Evolutionary conservation across 2,329 filamentous ascomycete species (phyloP), one percentile per base, ranked within the genome.

Genomic region (Tolypocladium cylindrosporum): DNA sequence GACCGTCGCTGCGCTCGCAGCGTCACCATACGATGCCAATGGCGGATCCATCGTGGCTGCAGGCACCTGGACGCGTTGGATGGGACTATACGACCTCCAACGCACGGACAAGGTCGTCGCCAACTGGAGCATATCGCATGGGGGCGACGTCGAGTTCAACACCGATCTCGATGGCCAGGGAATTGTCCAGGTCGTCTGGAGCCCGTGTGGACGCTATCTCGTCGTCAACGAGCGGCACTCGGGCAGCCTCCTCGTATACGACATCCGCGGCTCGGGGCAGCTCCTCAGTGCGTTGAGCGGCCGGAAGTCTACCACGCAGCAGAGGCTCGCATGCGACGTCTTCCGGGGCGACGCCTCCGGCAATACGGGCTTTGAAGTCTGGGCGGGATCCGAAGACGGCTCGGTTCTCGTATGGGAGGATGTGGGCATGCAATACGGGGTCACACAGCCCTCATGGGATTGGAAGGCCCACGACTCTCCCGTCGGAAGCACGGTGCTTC

Each of bases 31-130:
- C 0, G 68, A 71, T 42, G 66, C 66, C 24, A 65, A 68, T 34
- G 68, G 66, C 2, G 62, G 64, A 8, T 67, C 69, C 37, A 68
- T 86, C 36, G 61, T 86, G 40, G 84, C 83, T 0, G 84, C 84
- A 0, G 85, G 84, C 10, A 87, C 84, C 0, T 84, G 84, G 80
- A 86, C 81, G 1, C 75, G 84, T 1, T 84, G 80, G 76, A 69
- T 87, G 57, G 83, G 83, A 0, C 68, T 87, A 7, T 87, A 87
- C 67, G 84, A 87, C 66, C 71, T 84, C n/a, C 70, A 74, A 11
- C 79, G 82, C 2, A 71, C 79, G 1, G 79, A 81, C 55, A 71
- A 77, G 16, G 80, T 79, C 37, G 76, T 82, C 10, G 79, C 83
- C 2, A 82, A 81, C 40, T 87, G 84, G 84, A 74, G 75, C 57